phyloP scores from a whole-genome alignment of 257 asterid genomes.

The Nicotiana attenuata region DNA sequence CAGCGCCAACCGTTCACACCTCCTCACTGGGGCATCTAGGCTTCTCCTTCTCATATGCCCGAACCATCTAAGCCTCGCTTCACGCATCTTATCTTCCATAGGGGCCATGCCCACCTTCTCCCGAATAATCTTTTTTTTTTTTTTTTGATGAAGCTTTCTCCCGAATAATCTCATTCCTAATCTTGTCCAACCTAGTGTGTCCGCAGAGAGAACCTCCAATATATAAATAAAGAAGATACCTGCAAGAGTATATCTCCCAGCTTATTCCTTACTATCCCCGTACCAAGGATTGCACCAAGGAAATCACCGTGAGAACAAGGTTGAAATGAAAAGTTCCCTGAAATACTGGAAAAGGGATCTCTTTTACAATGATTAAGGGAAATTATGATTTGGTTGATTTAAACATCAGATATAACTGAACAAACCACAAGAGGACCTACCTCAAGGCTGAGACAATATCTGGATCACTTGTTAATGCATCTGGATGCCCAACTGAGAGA shows the following conservation, averaged over 20 bases:
- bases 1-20: too few relatives aligned
- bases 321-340: conserved; percentile 82
- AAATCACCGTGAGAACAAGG: conserved; percentile 90
- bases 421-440: conserved; percentile 27
- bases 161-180: too few relatives aligned
- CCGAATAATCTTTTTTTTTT: too few relatives aligned
- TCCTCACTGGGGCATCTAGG: too few relatives aligned
- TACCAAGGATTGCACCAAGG: conserved; percentile 91
- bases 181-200: too few relatives aligned
- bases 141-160: too few relatives aligned
- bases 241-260: conserved; percentile 84
- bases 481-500: conserved; percentile 86
- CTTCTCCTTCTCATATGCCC: too few relatives aligned
- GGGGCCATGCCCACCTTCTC: too few relatives aligned
- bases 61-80: too few relatives aligned
- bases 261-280: conserved; percentile 85
- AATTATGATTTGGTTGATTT: background rate
- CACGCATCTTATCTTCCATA: too few relatives aligned
- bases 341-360: conserved; percentile 45
- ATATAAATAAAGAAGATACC: conserved; percentile 35
- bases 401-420: background rate
- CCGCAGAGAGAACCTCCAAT: background rate
- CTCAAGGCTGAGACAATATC: conserved; percentile 79
- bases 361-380: conserved; percentile 11
- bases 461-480: conserved; percentile 60